A percentile compares a stretch with the other conserved stretches of the same genome.
Evolutionary conservation across 2,329 filamentous ascomycete species (phyloP).

Genomic region (Diaporthe citri): DNA sequence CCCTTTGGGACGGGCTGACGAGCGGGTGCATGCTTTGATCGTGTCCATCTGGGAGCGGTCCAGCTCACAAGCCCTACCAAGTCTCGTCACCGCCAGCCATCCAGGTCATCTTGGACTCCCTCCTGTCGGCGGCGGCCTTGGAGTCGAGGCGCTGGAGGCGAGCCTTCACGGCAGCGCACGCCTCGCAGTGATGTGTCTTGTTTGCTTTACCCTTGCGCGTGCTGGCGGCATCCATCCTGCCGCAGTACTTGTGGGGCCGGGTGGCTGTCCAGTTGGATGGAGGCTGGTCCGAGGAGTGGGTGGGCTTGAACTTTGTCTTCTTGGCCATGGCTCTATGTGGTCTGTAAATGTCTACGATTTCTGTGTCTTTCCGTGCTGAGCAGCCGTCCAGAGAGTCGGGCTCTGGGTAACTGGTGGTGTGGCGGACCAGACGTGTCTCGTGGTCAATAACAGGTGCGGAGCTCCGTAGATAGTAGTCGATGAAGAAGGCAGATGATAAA

Average conservation of each 20-base stretch:
- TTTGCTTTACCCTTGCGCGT: slow-evolving; percentile 38
- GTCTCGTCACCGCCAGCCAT: slow-evolving; percentile 22
- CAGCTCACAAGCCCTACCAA: too few species aligned
- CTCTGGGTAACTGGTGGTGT: too few species aligned
- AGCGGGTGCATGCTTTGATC: too few species aligned
- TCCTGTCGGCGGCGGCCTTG: slow-evolving; percentile 29
- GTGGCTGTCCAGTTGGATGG: slow-evolving; percentile 38
- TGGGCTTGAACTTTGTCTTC: slow-evolving; percentile 46
- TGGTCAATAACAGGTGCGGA: too few species aligned
- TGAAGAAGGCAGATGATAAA: too few species aligned
- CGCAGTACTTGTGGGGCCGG: slow-evolving; percentile 39
- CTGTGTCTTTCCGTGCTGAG: background rate
- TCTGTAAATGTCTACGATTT: too few species aligned
- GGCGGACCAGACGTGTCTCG: too few species aligned
- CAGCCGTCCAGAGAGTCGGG: background rate
- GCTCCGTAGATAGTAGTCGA: too few species aligned
- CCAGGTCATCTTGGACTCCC: slow-evolving; percentile 40
- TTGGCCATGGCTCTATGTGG: slow-evolving; percentile 32
- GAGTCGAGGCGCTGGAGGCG: slow-evolving; percentile 33
- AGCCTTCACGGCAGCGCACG: slow-evolving; percentile 37
- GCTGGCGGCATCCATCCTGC: slow-evolving; percentile 39
- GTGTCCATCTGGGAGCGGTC: too few species aligned
- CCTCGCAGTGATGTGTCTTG: slow-evolving; percentile 40
- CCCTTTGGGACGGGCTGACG: too few species aligned
- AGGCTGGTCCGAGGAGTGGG: slow-evolving; percentile 17